Evolutionary conservation across 768 basidiomycete genomes (phyloP).

Genomic region (Tylopilus felleus): DNA sequence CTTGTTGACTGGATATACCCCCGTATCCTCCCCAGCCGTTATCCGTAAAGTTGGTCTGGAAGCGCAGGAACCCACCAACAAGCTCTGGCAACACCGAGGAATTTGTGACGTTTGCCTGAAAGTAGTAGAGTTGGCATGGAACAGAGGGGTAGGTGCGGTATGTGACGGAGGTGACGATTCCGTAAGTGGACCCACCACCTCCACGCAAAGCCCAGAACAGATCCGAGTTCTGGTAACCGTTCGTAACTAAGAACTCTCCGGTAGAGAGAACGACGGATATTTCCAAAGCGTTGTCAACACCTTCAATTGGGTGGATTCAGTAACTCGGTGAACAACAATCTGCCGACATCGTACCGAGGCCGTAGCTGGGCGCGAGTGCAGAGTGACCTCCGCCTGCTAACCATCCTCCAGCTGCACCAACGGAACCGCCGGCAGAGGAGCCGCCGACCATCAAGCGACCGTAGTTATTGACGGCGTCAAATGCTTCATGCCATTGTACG

Average conservation of each 20-base stretch:
- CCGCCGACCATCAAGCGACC: constrained; percentile 46
- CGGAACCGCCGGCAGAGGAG: constrained; percentile 33
- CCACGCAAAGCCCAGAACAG: constrained; percentile 57
- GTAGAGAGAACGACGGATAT: constrained; percentile 43
- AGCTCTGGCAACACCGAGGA: constrained; percentile 28
- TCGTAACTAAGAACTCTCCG: constrained; percentile 39
- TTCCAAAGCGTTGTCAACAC: no score
- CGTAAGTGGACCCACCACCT: constrained; percentile 49
- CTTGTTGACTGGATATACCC: not conserved
- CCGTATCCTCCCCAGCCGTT: constrained; percentile 44
- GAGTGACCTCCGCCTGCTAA: constrained; percentile 50
- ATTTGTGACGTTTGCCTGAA: constrained; percentile 33
- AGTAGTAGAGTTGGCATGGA: constrained; percentile 31
- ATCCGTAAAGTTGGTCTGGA: constrained; percentile 37
- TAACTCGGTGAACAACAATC: not conserved
- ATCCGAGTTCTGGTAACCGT: constrained; percentile 32
- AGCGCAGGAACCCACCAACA: constrained; percentile 34
- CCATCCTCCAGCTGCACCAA: no score
- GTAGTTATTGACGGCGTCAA: constrained; percentile 36
- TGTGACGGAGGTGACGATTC: constrained; percentile 47
- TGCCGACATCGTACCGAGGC: constrained; percentile 37
- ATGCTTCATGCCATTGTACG: no score
- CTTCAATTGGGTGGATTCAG: constrained; percentile 23
- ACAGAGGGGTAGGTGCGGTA: constrained; percentile 42
- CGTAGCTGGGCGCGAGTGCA: constrained; percentile 37